These are phyloP conservation scores for Mycena venus DNA, from an alignment of 768 basidiomycete species.

Conservation along the genomic window DNA sequence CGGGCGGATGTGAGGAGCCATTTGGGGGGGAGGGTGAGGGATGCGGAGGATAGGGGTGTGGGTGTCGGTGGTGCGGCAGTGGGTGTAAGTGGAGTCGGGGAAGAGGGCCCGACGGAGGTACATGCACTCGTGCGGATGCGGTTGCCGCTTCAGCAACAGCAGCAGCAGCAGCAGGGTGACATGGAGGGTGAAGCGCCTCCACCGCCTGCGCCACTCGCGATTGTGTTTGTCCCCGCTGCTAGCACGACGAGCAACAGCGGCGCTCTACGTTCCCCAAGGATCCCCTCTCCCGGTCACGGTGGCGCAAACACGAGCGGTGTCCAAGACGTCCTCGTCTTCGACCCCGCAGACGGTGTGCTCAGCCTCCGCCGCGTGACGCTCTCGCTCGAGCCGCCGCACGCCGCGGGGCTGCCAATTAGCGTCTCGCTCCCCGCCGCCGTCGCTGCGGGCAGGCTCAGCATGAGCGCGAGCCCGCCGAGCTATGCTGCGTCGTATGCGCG, in stretches of 20 bases:
- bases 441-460: constrained; percentile 47
- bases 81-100: background rate
- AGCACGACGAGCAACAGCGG: background rate
- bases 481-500: constrained; percentile 62
- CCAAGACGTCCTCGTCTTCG: constrained; percentile 79
- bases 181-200: constrained; percentile 2
- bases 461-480: constrained; percentile 67
- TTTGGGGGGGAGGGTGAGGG: constrained; percentile 68
- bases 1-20: constrained; percentile 73
- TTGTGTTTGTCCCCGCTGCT: constrained; percentile 65
- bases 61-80: background rate
- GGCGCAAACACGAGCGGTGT: constrained; percentile 51
- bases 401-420: constrained; percentile 50
- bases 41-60: constrained; percentile 44
- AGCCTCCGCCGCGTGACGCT: constrained; percentile 63
- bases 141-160: background rate
- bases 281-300: constrained; percentile 3
- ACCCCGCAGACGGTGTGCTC: constrained; percentile 68
- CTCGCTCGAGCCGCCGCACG: constrained; percentile 54
- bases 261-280: constrained; percentile 35
- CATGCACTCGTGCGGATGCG: constrained; percentile 70
- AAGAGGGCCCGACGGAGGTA: constrained; percentile 60
- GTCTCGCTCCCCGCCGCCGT: constrained; percentile 70
- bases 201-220: constrained; percentile 59
- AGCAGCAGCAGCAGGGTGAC: too few relatives aligned